Evolutionary conservation across 148 eudicot species (phyloP), one percentile per base, ranked within the genome.

Genomic region (Vaccinium vitisidaea): DNA sequence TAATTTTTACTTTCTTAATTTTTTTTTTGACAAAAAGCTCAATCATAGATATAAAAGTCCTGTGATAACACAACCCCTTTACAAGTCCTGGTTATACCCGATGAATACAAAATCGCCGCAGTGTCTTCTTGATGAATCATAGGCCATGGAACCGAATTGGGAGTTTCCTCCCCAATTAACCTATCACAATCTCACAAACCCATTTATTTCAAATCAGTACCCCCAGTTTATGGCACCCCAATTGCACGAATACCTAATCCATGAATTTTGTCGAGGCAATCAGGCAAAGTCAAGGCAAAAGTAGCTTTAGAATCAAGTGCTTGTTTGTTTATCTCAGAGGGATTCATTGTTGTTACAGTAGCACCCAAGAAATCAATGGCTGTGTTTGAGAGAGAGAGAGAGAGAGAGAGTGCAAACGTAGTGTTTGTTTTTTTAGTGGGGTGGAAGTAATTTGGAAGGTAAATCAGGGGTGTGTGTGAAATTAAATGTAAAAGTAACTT

Each of bases 51-150:
- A 97, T 94, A 14, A 32, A 32, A 32, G 92, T 93, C 85, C 90
- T 97, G 99, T 0, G 95, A 85, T 21, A 97, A 85, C 61, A 95
- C 84, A 49, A 93, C 98, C 76, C 98, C 97, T 89, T 97, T 95
- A 63, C 92, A 83, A 27, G 86, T 81, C 49, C 99, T 98, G 27
- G 95, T 94, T 0, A 98, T 97, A 54, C 99, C 99, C 2, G 99
- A 97, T 3, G 99, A 95, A 81, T 87, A 92, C 95, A 97, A 59
- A 58, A 93, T 91, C 3, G 95, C 94, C 0, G 98, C 99, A 0
- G 87, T 90, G 74, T 97, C 96, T 70, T 93, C 88, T 77, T 97
- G 99, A 52, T 55, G 87, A 10, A 95, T 94, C 82, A 27, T 32
- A 54, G 88, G 84, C 80, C 88, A 89, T 3, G 87, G 83, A 16